Base-by-base conservation (phyloP, 345 rosid species). In the Turnera subulata region DNA sequence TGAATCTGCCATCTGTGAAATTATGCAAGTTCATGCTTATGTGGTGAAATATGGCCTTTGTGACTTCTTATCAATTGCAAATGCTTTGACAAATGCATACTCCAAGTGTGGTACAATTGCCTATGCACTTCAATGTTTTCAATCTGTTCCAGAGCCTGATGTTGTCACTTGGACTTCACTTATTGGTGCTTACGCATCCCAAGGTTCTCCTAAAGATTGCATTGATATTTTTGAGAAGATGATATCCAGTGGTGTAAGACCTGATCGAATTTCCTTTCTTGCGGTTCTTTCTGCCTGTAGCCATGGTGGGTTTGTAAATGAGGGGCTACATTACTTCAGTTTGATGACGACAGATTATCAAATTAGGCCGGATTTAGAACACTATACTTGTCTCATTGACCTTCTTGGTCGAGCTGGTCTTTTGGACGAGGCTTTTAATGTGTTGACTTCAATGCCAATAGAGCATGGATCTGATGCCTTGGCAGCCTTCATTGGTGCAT, bases 381-480 rank as follows among this genome's bases (percentile, higher is more conserved):
- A 86, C 67, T 84, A 77, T 42, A 69, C 79, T 15, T 84, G 86
- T 65, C 73, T 89, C 19, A 50, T 81, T 20, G 86, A 84, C 71
- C 81, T 86, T 68, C 82, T 85, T 32, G 83, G 88, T 64, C 82
- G 86, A 65, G 81, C 83, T 44, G 90, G 92, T 58, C 85, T 80
- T 64, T 53, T 81, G 48, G 72, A 75, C 0, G 78, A 84, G 64
- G 90, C 90, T 63, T 78, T 56, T 50, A 56, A 69, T 64, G 38
- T 83, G 51, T 55, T 86, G 72, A 75, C 56, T 29, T 70, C 76
- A 37, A 68, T 80, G 71, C 84, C 86, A 25, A 16, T 53, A 2
- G 71, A 67, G 20, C 62, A 63, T 18, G 43, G 69, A 46, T 47
- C 76, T 17, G 78, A 79, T 55, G 56, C 76, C 46, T 60, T 81